Base-by-base conservation (phyloP, 1,139 yeast species). In the Yamadazyma sp. region DNA sequence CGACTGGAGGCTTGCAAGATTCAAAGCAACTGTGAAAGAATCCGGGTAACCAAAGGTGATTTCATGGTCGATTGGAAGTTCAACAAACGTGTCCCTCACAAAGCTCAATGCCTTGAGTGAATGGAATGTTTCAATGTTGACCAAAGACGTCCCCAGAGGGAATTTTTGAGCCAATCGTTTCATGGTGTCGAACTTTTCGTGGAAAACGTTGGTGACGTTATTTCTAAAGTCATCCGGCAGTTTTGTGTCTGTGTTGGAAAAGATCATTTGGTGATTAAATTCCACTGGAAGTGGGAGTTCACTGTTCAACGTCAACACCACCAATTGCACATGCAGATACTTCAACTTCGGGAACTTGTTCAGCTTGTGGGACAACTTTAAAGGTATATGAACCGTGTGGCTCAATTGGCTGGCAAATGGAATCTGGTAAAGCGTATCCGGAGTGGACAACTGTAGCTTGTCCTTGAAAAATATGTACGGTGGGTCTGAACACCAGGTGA, bases 191-290 rank as follows among this genome's bases (percentile, higher is more conserved):
- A 58, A 54, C 7, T 51, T 42, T 15, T 43, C 34, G 25, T 49
- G 48, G 44, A 63, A 55, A n/a, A 61, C 63, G 7, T 42, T 40
- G 22, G 53, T 51, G 8, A 67, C 48, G 36, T 57, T 58, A 14
- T 45, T 40, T 4, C 44, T 44, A 31, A 65, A 59, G 17, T 53
- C 54, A 40, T 67, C 73, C 10, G 16, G 6, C 7, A 4, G 8
- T 4, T 14, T 5, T 7, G 11, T n/a, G 26, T 56, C 44, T 15
- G 39, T 25, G 39, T 59, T 55, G n/a, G 48, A 47, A 46, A 62
- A 69, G n/a, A 70, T 56, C 55, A 67, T 58, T 34, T 64, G 69
- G 44, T 68, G 73, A 43, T 63, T 66, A 37, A 71, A 53, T 40
- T 70, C 75, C n/a, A 70, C 46, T 1, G 76, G 76, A 15, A 70